Base-by-base conservation (phyloP, 1,139 yeast genomes). In the Scheffersomyces segobiensis region DNA sequence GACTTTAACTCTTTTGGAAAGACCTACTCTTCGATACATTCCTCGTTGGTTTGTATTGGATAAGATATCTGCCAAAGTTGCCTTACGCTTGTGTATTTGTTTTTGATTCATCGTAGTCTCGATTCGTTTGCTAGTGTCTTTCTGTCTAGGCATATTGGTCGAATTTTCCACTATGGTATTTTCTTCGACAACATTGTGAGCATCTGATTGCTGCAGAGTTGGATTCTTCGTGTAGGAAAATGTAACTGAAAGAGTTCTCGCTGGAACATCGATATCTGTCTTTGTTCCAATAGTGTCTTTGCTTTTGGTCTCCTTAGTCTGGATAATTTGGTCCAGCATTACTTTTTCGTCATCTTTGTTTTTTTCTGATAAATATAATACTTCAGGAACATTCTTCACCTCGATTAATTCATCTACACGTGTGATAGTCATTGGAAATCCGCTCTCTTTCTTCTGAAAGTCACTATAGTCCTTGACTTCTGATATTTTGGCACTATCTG, bases 1-100 rank as follows among this genome's bases (percentile, higher is more conserved):
- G 3, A 78, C 66, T 55, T 65, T 71, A 21, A 60, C 58, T 52
- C 67, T 63, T 59, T 67, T 72, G 4, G 77, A 76, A 53, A 78
- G 68, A 3, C 82, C 82, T 7, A 76, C 76, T 56, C 75, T 66
- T 52, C 51, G 21, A n/a, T 48, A 48, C 7, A 48, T 6, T 21
- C 26, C 26, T 14, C 14, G 21, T 48, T 21, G 26, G 17, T 32
- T 32, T 14, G 24, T 14, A 6, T 19, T 48, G 26, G 50, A 48
- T 17, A 48, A 20, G 17, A 48, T 48, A 19, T 48, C 50, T 14
- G 50, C 50, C 50, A 48, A 48, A 32, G 17, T 7, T 32, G 42
- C 42, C 42, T 32, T 32, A 32, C 12, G 42, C 42, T 32, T 32
- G 4, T 32, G 17, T 12, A 5, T 12, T 32, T 10, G 42, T 32